Base-by-base conservation (phyloP, 768 basidiomycete species). In the Cystobasidium tubakii region DNA sequence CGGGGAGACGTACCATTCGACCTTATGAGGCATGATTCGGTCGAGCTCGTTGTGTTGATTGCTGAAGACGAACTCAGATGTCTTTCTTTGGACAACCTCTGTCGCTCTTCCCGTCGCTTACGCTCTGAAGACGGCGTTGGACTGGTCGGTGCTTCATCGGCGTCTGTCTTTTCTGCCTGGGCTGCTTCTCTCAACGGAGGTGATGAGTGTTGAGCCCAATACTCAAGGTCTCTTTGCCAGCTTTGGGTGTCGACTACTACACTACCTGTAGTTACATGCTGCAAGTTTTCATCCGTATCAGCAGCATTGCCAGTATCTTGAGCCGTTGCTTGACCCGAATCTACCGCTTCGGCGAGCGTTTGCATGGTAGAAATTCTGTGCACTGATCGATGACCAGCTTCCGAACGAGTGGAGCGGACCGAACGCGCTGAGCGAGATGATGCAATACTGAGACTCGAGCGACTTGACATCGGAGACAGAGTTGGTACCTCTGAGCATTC, bases 401-500 rank as follows among this genome's bases (percentile, higher is more conserved):
- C 29, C 4, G 69, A 71, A 9, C 25, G 27, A 3, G 9, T 55
- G 6, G 53, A 57, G 27, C 54, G 33, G n/a, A 42, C 13, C 15
- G 69, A 71, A 7, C 3, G 7, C 1, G 33, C 34, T 25, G 69
- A 71, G 25, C 50, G 33, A n/a, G 54, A 34, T 19, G 69, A 71
- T 1, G 31, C 33, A 25, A 62, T 29, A 33, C 36, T 42, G 54
- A 71, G 33, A 36, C 39, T 60, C 21, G 54, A 34, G 15, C 50
- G n/a, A 27, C 69, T 71, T 29, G 69, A 71, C 29, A 46, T 23
- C 15, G 54, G 69, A 21, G 69, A 71, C 6, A 71, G 33, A 4
- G 69, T 71, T 10, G 69, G 55, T 6, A 60, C 55, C 33, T 71
- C 69, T 9, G 69, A 57, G 69, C 50, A 57, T 46, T 71, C 69